These are phyloP conservation scores for Hypoxylon rickii DNA, from an alignment of 495 filamentous ascomycete genomes.

Conservation along the genomic window DNA sequence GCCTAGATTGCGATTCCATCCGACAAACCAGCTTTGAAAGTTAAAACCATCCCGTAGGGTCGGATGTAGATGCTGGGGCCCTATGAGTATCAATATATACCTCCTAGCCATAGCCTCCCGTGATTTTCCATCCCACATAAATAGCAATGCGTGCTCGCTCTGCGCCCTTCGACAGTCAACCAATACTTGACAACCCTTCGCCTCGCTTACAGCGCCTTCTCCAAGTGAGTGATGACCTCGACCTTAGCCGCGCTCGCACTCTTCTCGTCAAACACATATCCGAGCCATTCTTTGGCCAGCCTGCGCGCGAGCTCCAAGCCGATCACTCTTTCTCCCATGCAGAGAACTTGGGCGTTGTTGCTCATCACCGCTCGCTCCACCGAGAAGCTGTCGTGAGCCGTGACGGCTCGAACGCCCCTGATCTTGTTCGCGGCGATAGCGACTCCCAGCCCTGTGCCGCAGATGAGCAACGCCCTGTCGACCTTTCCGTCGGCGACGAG, in stretches of 20 bases:
- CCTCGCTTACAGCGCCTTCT: slow-evolving; percentile 54
- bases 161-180: not conserved
- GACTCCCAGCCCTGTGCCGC: slow-evolving; percentile 84
- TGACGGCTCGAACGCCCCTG: slow-evolving; percentile 81
- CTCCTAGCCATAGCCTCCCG: too few species aligned
- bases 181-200: not conserved
- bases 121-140: not conserved
- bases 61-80: too few species aligned
- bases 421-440: slow-evolving; percentile 89
- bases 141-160: not conserved
- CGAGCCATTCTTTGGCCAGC: slow-evolving; percentile 80
- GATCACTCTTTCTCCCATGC: slow-evolving; percentile 84
- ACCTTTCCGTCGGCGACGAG: slow-evolving; percentile 69
- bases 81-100: too few species aligned
- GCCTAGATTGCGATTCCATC: too few species aligned
- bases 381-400: slow-evolving; percentile 82
- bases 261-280: slow-evolving; percentile 76
- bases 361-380: slow-evolving; percentile 81
- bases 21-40: too few species aligned
- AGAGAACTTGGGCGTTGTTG: slow-evolving; percentile 87
- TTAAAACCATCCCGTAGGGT: too few species aligned
- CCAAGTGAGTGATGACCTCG: slow-evolving; percentile 73
- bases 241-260: slow-evolving; percentile 77
- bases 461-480: slow-evolving; percentile 84
- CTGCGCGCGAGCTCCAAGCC: slow-evolving; percentile 78